Conservation (phyloP, 2,329 filamentous ascomycete species). For the Fusarium sp. region DNA sequence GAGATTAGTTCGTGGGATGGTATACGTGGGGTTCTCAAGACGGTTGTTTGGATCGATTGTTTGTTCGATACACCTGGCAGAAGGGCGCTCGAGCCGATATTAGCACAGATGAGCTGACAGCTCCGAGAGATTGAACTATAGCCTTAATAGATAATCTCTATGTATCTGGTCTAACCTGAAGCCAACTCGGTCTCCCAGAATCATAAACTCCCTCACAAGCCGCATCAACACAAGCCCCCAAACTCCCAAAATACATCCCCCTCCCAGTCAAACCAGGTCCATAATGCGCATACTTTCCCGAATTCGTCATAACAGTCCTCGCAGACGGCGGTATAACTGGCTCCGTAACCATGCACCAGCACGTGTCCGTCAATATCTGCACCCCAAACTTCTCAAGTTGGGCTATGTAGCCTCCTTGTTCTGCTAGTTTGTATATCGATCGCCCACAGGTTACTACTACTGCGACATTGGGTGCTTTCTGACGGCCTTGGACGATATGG, state of each 20-base stretch:
- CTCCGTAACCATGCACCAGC: slow-evolving; percentile 33
- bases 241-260: slow-evolving; percentile 42
- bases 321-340: slow-evolving; percentile 18
- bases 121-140: not conserved
- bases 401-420: slow-evolving; percentile 21
- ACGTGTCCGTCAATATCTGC: slow-evolving; percentile 30
- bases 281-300: slow-evolving; percentile 38
- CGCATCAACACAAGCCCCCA: slow-evolving; percentile 40
- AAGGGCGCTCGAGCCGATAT: not conserved
- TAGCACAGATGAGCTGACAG: rapidly evolving
- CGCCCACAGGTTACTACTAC: slow-evolving; percentile 21
- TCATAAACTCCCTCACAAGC: slow-evolving; percentile 31
- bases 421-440: slow-evolving; percentile 23
- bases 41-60: slow-evolving; percentile 32
- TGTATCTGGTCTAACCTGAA: not conserved
- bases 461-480: not conserved
- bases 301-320: slow-evolving; percentile 32
- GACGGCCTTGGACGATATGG: not conserved
- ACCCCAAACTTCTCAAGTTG: slow-evolving; percentile 18
- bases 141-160: not conserved
- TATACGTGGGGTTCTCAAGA: slow-evolving; percentile 6
- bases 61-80: slow-evolving; percentile 5
- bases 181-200: slow-evolving; percentile 12
- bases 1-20: slow-evolving; percentile 18
- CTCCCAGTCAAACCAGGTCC: slow-evolving; percentile 29